Evolutionary conservation across 2,329 filamentous ascomycete genomes (phyloP), one percentile per base, ranked within the genome.

Genomic region (Ascosphaera pollenicola): DNA sequence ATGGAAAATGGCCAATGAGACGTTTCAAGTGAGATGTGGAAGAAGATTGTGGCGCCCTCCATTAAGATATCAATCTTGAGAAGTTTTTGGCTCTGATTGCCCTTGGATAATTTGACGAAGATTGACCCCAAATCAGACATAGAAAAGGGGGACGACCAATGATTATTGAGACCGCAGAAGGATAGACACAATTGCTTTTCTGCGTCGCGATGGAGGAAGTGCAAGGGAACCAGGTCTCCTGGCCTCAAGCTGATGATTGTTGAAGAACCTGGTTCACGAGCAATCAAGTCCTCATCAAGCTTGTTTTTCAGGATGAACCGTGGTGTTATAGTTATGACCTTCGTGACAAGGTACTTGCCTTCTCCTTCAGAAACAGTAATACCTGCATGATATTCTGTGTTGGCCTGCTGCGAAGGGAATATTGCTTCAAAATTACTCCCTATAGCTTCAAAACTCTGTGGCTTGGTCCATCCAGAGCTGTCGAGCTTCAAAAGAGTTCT

Each of bases 1-100:
- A 98, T 94, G 0, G 85, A 94, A 60, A 89, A 98, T 0, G 89
- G 89, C 89, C 89, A 98, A 53, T 92, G 83, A 56, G 89, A 91
- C 4, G 73, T 84, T 60, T 98, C 89, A 47, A 87, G 66, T 51
- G 75, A 89, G 42, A 98, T 69, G 50, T 93, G 82, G 26, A 95
- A 57, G 65, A 95, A 98, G 32, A 98, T 78, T 1, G 87, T 95
- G 0, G 87, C 82, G 44, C 81, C 75, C 55, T 98, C 91, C 69
- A 94, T 77, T 36, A 98, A 65, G 35, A 94, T 72, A 53, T 98
- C 89, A 10, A 91, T 70, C 38, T 87, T 74, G 37, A 95, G 72
- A 8, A 98, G 69, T 45, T 76, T 78, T 54, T 98, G 91, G 31
- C 85, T 73, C 57, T 94, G 82, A 11, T 84, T 83, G 34, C 78